Base-by-base conservation (phyloP, 1,139 yeast genomes). In the Geotrichum cucujoidarum region DNA sequence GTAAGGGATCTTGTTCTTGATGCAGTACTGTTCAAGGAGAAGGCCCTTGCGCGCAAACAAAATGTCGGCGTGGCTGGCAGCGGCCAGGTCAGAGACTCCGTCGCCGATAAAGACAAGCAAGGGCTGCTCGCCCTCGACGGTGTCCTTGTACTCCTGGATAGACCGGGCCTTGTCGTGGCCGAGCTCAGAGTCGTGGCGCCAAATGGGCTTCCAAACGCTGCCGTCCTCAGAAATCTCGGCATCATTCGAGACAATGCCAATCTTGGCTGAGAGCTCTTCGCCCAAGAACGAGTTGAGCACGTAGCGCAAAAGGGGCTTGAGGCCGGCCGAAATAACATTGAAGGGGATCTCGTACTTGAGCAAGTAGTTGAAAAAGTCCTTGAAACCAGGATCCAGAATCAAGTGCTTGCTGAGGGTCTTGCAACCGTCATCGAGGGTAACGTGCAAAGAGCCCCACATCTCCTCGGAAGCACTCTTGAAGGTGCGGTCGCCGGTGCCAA, bases 151-250 rank as follows among this genome's bases (percentile, higher is more conserved):
- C 53, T 78, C 80, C 50, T 72, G 70, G 53, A 80, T 77, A 3
- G 83, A 76, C 47, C 69, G 69, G 45, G 85, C 77, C 69, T 81
- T 81, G 62, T 81, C 84, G 61, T 81, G 86, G 51, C 87, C 87
- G 55, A 81, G 76, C 34, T 75, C 73, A 20, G 78, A 70, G 54
- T 80, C 82, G 62, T 81, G 81, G 56, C 74, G 72, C 74, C 80
- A 81, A 32, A 77, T 65, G 42, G 80, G 76, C 48, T 73, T 76
- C 87, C 87, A 81, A 40, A 62, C 55, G 17, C 70, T 59, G 29
- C 71, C 74, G 22, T 70, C 72, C 40, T 66, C 68, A 24, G 66
- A 51, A 48, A 76, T 68, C 24, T 66, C 67, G 39, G 80, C 84
- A 40, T 74, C 80, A 57, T 81, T 81, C 50, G 83, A 74, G 53